phyloP scores from a whole-genome alignment of 2,329 filamentous ascomycete species.

The Zalaria sp. region DNA sequence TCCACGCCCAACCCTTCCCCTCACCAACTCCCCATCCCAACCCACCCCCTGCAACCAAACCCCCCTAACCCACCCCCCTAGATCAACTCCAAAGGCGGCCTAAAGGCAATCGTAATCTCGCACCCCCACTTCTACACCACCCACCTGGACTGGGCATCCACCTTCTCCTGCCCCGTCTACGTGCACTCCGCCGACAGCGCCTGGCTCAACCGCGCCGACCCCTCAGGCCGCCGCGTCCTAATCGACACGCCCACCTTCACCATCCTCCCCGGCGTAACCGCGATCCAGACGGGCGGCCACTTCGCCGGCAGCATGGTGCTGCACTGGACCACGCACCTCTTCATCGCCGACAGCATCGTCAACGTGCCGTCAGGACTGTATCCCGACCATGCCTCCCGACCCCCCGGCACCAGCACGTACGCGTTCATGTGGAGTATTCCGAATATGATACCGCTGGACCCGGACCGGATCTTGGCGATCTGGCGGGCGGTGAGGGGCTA shows the following conservation, averaged over 20 bases:
- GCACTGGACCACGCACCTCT: conserved; percentile 46
- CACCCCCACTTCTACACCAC: conserved; percentile 74
- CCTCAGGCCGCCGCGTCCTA: conserved; percentile 27
- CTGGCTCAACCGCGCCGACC: conserved; percentile 44
- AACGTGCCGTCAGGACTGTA: conserved; percentile 42
- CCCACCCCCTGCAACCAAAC: too few relatives aligned
- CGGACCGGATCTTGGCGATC: conserved; percentile 50
- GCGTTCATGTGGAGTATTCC: conserved; percentile 67
- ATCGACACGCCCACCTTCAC: conserved; percentile 20
- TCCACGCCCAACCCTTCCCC: too few relatives aligned
- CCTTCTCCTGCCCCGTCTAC: conserved; percentile 58
- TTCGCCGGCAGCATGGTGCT: conserved; percentile 62
- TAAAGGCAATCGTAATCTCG: conserved; percentile 50
- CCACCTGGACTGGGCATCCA: conserved; percentile 57
- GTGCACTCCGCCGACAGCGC: conserved; percentile 47
- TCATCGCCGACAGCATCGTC: conserved; percentile 65
- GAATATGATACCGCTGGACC: conserved; percentile 57
- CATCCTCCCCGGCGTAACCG: conserved; percentile 38
- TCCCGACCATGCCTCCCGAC: conserved; percentile 20
- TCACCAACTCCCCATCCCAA: too few relatives aligned
- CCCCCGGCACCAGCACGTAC: conserved; percentile 37
- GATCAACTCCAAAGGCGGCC: conserved; percentile 48
- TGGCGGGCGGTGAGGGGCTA: conserved; percentile 52
- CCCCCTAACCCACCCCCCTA: conserved; percentile 3
- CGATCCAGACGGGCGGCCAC: conserved; percentile 63